These are phyloP conservation scores for Cutaneotrichosporon sp. DNA, from an alignment of 1,284 basidiomycete species.

Conservation along the genomic window DNA sequence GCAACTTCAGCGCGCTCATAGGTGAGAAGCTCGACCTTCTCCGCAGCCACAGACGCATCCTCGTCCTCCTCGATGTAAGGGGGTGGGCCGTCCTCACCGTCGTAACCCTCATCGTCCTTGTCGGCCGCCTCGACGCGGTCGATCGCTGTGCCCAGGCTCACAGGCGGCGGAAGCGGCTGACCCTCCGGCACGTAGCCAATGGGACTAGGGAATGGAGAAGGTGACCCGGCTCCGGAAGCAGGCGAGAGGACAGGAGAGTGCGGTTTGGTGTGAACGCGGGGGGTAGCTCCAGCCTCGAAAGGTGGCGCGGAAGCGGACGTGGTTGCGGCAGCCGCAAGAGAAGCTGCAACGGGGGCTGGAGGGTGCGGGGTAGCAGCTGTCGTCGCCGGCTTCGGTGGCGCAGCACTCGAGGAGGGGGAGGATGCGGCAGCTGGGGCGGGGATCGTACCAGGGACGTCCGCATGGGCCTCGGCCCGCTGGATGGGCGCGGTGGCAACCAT, in stretches of 20 bases:
- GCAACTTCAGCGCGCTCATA: too few species aligned
- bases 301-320: not conserved
- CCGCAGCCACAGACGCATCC: not conserved
- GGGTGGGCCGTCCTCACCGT: not conserved
- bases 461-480: not conserved
- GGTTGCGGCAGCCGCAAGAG: not conserved
- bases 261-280: not conserved
- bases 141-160: not conserved
- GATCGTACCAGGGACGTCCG: not conserved
- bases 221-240: not conserved
- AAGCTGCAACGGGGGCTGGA: not conserved
- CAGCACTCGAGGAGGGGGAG: not conserved
- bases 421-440: not conserved
- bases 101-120: not conserved
- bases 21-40: not conserved
- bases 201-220: not conserved
- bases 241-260: not conserved
- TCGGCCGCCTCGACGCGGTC: not conserved
- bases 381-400: too few species aligned
- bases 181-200: not conserved
- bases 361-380: not conserved
- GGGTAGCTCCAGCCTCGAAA: not conserved
- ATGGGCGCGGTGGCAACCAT: not conserved
- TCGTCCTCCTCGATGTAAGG: not conserved
- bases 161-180: not conserved